Base-by-base conservation (phyloP, 2,329 filamentous ascomycete species). In the Tolypocladium sp. region DNA sequence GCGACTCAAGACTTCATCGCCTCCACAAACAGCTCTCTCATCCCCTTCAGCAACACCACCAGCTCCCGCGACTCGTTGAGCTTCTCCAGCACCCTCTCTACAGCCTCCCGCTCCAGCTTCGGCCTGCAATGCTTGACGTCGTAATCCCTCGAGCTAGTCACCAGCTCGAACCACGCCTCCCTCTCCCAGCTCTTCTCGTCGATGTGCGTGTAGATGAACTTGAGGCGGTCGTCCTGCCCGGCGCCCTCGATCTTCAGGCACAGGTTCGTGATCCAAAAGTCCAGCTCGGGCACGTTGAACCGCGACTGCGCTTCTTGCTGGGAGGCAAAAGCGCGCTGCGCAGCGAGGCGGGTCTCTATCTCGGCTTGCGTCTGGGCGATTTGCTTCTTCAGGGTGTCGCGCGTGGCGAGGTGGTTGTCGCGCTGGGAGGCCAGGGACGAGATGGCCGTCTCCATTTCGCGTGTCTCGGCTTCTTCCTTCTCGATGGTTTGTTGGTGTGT, bases 211-310 rank as follows among this genome's bases (percentile, higher is more conserved):
- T 91, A 99, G 2, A 94, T 83, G 71, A 99, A 96, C 73, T 93
- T 93, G 66, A 99, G 79, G 33, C 90, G 83, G 74, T 97, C 92
- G 63, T 90, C 87, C 69, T 85, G 83, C 1, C 91, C 92, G 0
- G 90, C 90, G 2, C 93, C 93, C 70, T 97, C 93, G 69, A 99
- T 95, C 61, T 89, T 81, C 70, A 97, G 74, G 60, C 93, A 92
- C 61, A 99, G 78, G 70, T 93, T 94, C 58, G 88, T 89, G 71
- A 96, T 90, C 94, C 94, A 99, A 71, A 97, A 97, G 65, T 92
- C 90, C 53, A 99, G 81, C 77, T 99, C 94, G 0, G 94, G 94
- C 51, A 90, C 84, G 74, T 99, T 97, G 74, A 93, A 90, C 40
- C 91, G 85, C 58, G 89, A 85, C 76, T 97, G 93, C 2, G 88